Evolutionary conservation across 345 rosid species (phyloP), one percentile per base, ranked within the genome.

Genomic region (Boechera divaricarpa): DNA sequence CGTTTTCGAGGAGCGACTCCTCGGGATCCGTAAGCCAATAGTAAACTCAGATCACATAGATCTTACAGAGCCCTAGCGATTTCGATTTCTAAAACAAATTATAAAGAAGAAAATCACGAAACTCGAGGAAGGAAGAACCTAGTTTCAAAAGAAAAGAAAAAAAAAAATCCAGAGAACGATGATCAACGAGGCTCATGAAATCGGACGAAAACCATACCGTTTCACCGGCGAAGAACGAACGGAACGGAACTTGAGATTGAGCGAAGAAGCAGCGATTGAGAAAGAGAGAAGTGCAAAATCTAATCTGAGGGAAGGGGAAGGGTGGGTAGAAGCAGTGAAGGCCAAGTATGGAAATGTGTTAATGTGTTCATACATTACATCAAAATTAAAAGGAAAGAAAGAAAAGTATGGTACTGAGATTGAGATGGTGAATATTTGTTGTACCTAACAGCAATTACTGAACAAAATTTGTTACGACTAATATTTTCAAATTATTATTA

Each of bases 41-140:
- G 54, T 67, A 60, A 66, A 64, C 73, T 65, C 73, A 64, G 57
- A 78, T 78, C 77, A 78, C 73, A 66, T 49, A 49, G 81, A 78
- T 71, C 77, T 57, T 10, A 18, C 38, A 10, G 21, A 71, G 45
- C 68, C 61, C 56, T 57, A 72, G 31, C 62, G 73, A 65, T 48
- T 65, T 16, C 61, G 47, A 70, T 26, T 70, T 28, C 28, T 3
- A 57, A 13, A 10, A 10, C 13, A 75, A 13, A 6, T 1, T 41
- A 47, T 3, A 48, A 41, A 31, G 38, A 62, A 10, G 58, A 53
- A 44, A 28, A 67, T 1, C 55, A 53, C 58, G 63, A 55, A 65
- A 57, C 45, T 47, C 69, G 47, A 52, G 63, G 63, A 42, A 62
- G 41, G 63, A 44, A 53, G 11, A 42, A n/a, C 42, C 70, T 53